Evolutionary conservation across 352 stramenopile species (phyloP), one percentile per base, ranked within the genome.

Genomic region (Nothophytophthora sp.): DNA sequence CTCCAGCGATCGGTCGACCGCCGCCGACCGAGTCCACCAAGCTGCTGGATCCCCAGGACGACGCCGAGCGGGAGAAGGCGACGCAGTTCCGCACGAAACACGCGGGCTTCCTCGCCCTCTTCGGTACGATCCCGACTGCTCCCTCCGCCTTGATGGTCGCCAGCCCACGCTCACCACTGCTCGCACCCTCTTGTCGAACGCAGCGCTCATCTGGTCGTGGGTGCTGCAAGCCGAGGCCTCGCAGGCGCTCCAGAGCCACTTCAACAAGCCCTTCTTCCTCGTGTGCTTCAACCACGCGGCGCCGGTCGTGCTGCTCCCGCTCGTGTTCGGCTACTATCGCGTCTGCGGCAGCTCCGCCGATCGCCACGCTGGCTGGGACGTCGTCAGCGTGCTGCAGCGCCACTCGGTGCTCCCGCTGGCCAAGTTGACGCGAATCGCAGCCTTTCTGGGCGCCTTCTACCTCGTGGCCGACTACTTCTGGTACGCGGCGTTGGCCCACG

Each of bases 261-360:
- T 77, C 48, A 63, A 72, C 57, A 81, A 78, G 58, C 73, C 73
- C 8, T 81, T 79, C 48, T 85, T 85, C 65, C 67, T 85, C 43
- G 68, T 80, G 23, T 77, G 70, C 35, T 85, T 81, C 34, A 77
- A 82, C 38, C n/a, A n/a, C n/a, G n/a, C n/a, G n/a, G 4, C 16
- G 13, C 19, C 75, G 70, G 47, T 51, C 25, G 20, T 74, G 37
- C 34, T 78, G 10, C 40, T 78, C 16, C 71, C 71, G 12, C 15
- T 74, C 1, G 35, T 75, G 22, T 51, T 72, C 16, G 15, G 57
- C 9, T 75, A 73, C 45, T 67, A 70, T 34, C 72, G 60, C 24
- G 12, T 74, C 12, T 69, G 39, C 12, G 63, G 63, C 2, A 52
- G 44, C 15, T 28, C 28, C 7, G 54, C 53, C 7, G 51, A 63